phyloP scores from a whole-genome alignment of 306 rosid species.

The Prunus fruticosa region DNA sequence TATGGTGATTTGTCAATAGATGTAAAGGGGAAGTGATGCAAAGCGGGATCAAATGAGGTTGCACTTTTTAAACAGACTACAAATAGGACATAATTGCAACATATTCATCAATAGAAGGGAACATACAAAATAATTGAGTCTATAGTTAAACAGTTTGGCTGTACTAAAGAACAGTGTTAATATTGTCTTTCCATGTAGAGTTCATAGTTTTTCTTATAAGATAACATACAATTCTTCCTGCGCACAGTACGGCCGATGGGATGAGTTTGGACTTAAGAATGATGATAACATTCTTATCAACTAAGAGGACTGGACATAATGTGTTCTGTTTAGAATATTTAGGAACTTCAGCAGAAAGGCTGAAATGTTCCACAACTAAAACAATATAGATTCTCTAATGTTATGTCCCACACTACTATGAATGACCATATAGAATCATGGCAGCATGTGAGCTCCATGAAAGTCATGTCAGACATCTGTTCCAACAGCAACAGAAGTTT shows the following conservation, averaged over 20 bases:
- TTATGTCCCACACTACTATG: background rate
- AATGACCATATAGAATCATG: background rate
- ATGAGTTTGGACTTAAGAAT: background rate
- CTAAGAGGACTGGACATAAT: background rate
- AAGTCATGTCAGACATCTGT: constrained; percentile 1
- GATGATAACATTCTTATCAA: background rate
- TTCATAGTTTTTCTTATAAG: background rate
- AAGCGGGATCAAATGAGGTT: background rate
- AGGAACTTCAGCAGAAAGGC: background rate
- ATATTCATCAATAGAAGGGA: background rate
- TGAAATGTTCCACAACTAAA: background rate
- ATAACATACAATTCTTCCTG: background rate
- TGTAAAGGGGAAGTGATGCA: background rate
- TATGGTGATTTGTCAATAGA: background rate
- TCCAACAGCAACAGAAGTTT: constrained; percentile 12
- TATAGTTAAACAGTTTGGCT: background rate
- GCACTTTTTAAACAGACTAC: background rate
- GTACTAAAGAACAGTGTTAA: background rate
- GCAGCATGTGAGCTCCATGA: background rate
- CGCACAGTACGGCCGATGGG: background rate
- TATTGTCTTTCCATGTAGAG: background rate
- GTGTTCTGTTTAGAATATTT: background rate
- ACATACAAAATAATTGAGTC: background rate
- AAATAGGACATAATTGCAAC: background rate
- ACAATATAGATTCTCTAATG: background rate